Base-by-base conservation (phyloP, 345 rosid genomes). In the Acer negundo region DNA sequence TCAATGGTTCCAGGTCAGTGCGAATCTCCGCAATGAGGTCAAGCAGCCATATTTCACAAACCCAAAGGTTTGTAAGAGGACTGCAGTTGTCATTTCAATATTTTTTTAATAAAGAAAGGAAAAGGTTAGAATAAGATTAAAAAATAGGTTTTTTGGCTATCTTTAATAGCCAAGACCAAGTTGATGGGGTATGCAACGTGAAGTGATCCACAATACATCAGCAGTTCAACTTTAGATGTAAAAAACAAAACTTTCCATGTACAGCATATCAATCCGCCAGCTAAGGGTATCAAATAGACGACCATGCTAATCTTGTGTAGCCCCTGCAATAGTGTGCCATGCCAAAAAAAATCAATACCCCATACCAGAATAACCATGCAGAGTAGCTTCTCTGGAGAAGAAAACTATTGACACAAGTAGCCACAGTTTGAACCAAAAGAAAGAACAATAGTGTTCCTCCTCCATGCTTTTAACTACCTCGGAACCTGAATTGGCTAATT, bases 261-360 rank as follows among this genome's bases (percentile, higher is more conserved):
- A 89, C 89, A 84, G 93, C 94, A 89, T 81, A 86, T 89, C 89
- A 85, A 90, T 73, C 94, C 86, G 80, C 90, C 95, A 86, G 93
- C 88, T 85, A 90, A 89, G 83, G 85, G 77, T 84, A 86, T 90
- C 91, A 90, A 64, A 86, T 74, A 88, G 80, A 86, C 23, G 86
- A 86, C 88, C 92, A 87, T 74, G 86, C 86, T 89, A 92, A 84
- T 81, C 93, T 86, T 86, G 92, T 82, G 83, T 71, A 84, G 70
- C 82, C 85, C 92, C 97, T 89, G 94, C 93, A 92, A 90, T 90
- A 87, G 78, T 86, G 83, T 85, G 88, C 64, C 94, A 90, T 83
- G 84, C 94, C 94, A 90, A 92, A 88, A 80, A 80, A 58, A 73
- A 92, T 89, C 91, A 92, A 87, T 86, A 85, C 79, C 65, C 84